A percentile compares a stretch with the other conserved stretches of the same genome.
phyloP scores from a whole-genome alignment of 768 basidiomycete species.

The Phanerodontia chrysosporium region DNA sequence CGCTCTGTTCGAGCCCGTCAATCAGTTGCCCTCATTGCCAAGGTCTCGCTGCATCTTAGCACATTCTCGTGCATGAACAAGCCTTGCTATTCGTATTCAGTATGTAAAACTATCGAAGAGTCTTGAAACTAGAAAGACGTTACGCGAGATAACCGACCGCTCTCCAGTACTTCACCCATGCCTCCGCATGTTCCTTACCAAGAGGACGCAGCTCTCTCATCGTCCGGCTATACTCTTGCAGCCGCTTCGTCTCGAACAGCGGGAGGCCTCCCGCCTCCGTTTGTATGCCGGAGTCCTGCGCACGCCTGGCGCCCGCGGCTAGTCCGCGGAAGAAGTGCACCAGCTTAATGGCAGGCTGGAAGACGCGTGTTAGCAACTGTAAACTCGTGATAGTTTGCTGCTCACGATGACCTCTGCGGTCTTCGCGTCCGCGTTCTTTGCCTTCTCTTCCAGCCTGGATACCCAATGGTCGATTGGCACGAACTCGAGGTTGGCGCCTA shows the following conservation, averaged over 20 bases:
- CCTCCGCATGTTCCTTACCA: neutral
- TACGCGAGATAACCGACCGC: neutral
- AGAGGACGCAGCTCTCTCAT: neutral
- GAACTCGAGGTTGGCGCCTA: conserved; percentile 3
- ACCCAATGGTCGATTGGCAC: neutral
- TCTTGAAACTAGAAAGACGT: neutral
- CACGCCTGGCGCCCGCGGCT: neutral
- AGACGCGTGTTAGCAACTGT: neutral
- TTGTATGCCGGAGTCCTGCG: neutral
- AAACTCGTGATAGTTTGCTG: neutral
- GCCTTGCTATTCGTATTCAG: neutral
- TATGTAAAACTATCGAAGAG: neutral
- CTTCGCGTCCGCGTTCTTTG: too few relatives aligned
- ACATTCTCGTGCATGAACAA: neutral
- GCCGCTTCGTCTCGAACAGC: neutral
- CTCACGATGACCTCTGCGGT: neutral
- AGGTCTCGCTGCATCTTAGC: too few relatives aligned
- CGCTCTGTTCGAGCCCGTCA: too few relatives aligned
- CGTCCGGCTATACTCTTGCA: neutral
- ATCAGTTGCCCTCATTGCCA: too few relatives aligned
- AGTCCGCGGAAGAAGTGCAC: neutral
- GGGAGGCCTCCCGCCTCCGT: neutral
- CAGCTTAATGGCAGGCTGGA: conserved; percentile 1
- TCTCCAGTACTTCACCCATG: neutral
- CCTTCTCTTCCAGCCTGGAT: too few relatives aligned